Conservation (phyloP, 495 filamentous ascomycete species). For the Aspergillus avenaceus region DNA sequence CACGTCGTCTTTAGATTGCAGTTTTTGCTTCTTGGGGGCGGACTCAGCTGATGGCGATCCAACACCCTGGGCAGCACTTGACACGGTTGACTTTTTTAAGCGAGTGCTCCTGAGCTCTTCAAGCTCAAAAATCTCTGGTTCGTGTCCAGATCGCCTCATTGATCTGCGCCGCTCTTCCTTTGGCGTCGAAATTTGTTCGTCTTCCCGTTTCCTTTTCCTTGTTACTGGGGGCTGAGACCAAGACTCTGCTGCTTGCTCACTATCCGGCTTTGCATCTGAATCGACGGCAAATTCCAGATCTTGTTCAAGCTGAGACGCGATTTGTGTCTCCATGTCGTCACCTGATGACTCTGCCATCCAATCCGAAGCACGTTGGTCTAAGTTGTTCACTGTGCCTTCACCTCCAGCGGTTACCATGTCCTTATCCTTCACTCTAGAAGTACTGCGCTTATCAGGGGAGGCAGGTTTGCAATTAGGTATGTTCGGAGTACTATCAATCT, state of each 20-base stretch:
- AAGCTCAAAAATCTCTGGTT: conserved; percentile 2
- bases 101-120: conserved; percentile 13
- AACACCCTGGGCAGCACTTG: conserved; percentile 3
- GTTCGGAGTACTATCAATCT: not conserved
- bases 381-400: not conserved
- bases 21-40: conserved; percentile 21
- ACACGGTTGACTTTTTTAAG: conserved; percentile 15
- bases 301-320: conserved; percentile 42
- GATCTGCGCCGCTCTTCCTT: not conserved
- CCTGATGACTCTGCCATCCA: conserved; percentile 24
- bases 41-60: conserved; percentile 14
- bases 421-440: not conserved
- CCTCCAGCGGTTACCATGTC: not conserved
- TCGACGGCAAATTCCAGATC: conserved; percentile 38
- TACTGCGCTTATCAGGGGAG: not conserved
- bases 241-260: not conserved
- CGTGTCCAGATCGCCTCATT: conserved; percentile 22
- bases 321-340: conserved; percentile 41
- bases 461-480: not conserved
- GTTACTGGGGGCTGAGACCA: conserved; percentile 8
- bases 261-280: conserved; percentile 9
- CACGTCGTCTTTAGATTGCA: conserved; percentile 14
- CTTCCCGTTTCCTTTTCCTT: conserved; percentile 39
- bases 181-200: conserved; percentile 8
- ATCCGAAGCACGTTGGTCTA: not conserved